These are phyloP conservation scores for Herpetomonas samuelpessoai DNA, from an alignment of 208 protist species.

Conservation along the genomic window DNA sequence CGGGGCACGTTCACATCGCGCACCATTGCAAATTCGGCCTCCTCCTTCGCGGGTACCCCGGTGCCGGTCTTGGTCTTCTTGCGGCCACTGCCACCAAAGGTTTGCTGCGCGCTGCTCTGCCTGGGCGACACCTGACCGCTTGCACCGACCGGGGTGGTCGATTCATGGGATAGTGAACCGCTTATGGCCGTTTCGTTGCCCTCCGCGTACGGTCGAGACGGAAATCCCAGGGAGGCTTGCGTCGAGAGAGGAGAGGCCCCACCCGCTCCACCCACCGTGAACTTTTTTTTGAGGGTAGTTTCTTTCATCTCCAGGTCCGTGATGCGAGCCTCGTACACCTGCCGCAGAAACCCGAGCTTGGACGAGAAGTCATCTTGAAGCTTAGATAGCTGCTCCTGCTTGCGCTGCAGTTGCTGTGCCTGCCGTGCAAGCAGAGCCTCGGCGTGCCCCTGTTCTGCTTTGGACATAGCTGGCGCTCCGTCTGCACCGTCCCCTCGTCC, in stretches of 20 bases:
- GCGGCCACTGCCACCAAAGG: not conserved
- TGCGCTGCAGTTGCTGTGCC: conserved; percentile 46
- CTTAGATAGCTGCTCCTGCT: conserved; percentile 73
- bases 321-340: conserved; percentile 92
- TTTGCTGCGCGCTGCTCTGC: conserved; percentile 6
- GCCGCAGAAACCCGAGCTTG: conserved; percentile 84
- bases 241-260: not conserved
- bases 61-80: not conserved
- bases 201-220: not conserved
- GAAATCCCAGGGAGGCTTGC: not conserved
- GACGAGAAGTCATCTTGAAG: conserved; percentile 84
- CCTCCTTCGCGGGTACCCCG: not conserved
- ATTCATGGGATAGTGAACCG: not conserved
- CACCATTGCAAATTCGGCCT: conserved; percentile 26
- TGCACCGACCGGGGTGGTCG: not conserved
- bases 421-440: conserved; percentile 50
- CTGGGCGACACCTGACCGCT: not conserved
- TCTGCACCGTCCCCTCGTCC: not conserved
- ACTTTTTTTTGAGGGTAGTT: conserved; percentile 29
- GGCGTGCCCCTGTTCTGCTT: conserved; percentile 25
- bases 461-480: not conserved
- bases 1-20: conserved; percentile 26
- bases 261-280: conserved; percentile 1
- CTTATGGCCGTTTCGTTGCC: not conserved
- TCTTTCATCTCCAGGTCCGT: conserved; percentile 84